Percentiles rank a stretch among this genome's conserved stretches.
Evolutionary conservation across 2,329 filamentous ascomycete genomes (phyloP).

Genomic region (Fusarium chuoi): DNA sequence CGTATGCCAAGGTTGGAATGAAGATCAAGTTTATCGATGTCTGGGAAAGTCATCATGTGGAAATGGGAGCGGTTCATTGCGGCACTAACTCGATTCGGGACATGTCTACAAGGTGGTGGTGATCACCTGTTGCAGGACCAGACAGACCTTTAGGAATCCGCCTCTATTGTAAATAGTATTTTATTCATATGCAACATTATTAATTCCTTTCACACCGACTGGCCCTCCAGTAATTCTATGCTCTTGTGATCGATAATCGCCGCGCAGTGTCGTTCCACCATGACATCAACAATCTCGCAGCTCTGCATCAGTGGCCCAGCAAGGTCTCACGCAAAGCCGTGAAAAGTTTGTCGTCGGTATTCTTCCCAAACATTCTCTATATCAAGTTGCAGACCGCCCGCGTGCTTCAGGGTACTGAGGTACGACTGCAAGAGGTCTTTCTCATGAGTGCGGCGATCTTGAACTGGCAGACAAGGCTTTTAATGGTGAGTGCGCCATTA

Average conservation of each 20-base stretch:
- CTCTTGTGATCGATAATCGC: constrained; percentile 27
- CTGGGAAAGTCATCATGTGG: not conserved
- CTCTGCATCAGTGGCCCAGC: constrained; percentile 25
- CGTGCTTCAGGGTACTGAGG: not conserved
- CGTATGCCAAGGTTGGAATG: not conserved
- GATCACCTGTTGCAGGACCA: not conserved
- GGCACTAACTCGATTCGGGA: not conserved
- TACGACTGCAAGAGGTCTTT: constrained; percentile 15
- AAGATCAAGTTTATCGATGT: not conserved
- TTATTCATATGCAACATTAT: not conserved
- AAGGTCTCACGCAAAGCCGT: constrained; percentile 28
- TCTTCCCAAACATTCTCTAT: constrained; percentile 12
- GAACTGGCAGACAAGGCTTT: not conserved
- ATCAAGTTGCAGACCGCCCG: not conserved
- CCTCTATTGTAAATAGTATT: not conserved
- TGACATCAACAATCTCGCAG: constrained; percentile 10
- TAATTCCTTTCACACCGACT: not conserved
- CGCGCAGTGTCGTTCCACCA: constrained; percentile 10
- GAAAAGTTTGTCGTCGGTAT: constrained; percentile 12
- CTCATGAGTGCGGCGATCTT: constrained; percentile 12
- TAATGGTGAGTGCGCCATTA: not conserved
- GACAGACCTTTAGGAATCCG: not conserved
- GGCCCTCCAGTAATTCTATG: constrained; percentile 11
- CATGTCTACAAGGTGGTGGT: not conserved
- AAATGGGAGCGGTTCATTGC: not conserved